phyloP scores from a whole-genome alignment of 129 eudicot genomes.

The Cynara cardunculus region DNA sequence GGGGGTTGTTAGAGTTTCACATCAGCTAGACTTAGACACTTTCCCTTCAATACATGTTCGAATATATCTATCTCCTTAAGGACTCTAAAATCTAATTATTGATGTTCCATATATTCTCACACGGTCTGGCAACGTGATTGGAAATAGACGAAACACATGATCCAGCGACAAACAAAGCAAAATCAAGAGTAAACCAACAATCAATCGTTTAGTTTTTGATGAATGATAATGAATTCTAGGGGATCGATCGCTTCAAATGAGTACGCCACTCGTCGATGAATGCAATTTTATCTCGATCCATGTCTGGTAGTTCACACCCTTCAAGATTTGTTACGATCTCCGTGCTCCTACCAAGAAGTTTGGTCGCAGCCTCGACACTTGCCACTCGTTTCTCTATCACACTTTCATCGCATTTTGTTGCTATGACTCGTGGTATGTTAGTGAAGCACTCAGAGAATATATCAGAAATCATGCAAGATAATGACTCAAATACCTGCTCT shows the following conservation, averaged over 20 bases:
- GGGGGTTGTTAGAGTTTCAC: no score
- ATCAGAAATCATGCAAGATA: constrained; percentile 28
- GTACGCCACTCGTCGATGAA: constrained; percentile 21
- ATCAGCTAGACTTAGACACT: no score
- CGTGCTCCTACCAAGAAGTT: constrained; percentile 28
- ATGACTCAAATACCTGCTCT: background rate
- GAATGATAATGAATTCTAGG: background rate
- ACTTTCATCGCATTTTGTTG: constrained; percentile 11
- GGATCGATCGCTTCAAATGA: background rate
- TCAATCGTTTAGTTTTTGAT: no score
- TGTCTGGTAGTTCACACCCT: background rate
- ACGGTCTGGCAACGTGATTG: no score
- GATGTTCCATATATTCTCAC: no score
- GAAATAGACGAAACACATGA: no score
- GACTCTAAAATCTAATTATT: no score
- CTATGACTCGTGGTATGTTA: constrained; percentile 23
- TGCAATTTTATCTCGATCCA: constrained; percentile 20
- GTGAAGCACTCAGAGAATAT: constrained; percentile 23
- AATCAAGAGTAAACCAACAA: no score
- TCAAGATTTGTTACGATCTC: constrained; percentile 12
- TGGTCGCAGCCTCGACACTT: constrained; percentile 24
- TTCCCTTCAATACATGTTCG: no score
- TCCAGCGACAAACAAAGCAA: no score
- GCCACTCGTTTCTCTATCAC: constrained; percentile 26
- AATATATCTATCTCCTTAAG: no score